Conservation (phyloP, 192 early-diverging fungal genomes). For the Rhizophagus sp. region DNA sequence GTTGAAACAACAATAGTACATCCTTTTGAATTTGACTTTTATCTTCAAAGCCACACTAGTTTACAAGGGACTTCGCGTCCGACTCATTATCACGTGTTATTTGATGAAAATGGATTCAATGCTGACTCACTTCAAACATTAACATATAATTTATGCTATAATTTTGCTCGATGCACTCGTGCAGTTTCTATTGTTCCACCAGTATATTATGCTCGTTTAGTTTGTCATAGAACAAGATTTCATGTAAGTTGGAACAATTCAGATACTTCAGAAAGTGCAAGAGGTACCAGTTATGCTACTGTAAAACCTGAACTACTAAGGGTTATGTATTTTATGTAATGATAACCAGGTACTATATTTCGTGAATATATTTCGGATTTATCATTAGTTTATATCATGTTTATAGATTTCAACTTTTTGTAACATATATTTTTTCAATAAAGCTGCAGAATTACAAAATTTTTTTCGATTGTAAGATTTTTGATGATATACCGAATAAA, state of each 20-base stretch:
- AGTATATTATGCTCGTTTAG: not conserved
- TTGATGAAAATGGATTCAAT: not conserved
- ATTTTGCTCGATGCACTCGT: slow-evolving; percentile 80
- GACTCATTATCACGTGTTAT: not conserved
- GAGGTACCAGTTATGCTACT: not conserved
- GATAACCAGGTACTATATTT: no score
- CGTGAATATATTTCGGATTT: no score
- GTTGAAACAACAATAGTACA: not conserved
- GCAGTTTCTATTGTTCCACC: slow-evolving; percentile 56
- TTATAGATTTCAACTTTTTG: no score
- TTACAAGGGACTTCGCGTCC: not conserved
- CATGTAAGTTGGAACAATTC: not conserved
- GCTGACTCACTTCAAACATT: slow-evolving; percentile 60
- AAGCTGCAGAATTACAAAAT: no score
- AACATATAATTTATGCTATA: slow-evolving; percentile 83
- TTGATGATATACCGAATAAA: no score
- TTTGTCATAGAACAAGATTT: not conserved
- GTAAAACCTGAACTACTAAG: not conserved
- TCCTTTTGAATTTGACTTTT: not conserved
- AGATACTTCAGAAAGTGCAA: not conserved
- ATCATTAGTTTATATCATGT: no score
- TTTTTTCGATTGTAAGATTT: no score
- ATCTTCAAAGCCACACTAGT: not conserved
- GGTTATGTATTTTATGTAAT: not conserved
- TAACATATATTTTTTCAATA: no score